Conservation (phyloP, 2,329 filamentous ascomycete species). For the Cercospora berteroae region DNA sequence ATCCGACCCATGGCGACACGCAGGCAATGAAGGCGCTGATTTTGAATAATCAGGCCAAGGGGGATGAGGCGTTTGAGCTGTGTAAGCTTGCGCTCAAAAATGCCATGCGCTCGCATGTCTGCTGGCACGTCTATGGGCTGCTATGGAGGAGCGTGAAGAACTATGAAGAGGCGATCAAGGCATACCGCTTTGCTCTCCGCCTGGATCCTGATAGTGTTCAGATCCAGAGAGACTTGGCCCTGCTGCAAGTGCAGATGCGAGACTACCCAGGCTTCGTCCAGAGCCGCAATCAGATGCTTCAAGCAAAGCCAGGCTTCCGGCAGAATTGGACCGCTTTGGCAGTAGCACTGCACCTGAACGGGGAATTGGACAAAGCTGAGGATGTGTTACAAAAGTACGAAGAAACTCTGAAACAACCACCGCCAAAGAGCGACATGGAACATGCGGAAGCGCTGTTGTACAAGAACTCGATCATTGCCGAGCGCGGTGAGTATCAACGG, state of each 20-base stretch:
- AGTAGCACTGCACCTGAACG: slow-evolving; percentile 86
- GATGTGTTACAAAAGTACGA: slow-evolving; percentile 89
- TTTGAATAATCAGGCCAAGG: slow-evolving; percentile 86
- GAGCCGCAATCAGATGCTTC: slow-evolving; percentile 83
- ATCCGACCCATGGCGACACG: slow-evolving; percentile 94
- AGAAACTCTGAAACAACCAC: slow-evolving; percentile 80
- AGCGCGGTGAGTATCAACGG: slow-evolving; percentile 76
- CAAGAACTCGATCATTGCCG: slow-evolving; percentile 91
- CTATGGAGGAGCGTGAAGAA: slow-evolving; percentile 94
- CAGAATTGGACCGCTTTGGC: slow-evolving; percentile 98
- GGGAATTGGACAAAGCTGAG: slow-evolving; percentile 81
- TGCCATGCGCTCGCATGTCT: slow-evolving; percentile 99
- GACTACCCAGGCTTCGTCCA: slow-evolving; percentile 92
- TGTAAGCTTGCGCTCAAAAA: slow-evolving; percentile 89
- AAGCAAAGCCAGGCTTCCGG: slow-evolving; percentile 74
- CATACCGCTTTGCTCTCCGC: slow-evolving; percentile 91
- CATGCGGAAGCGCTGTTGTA: slow-evolving; percentile 93
- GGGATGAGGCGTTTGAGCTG: slow-evolving; percentile 88
- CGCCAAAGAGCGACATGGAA: slow-evolving; percentile 77
- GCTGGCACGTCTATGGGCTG: slow-evolving; percentile 98
- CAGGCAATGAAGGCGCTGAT: slow-evolving; percentile 99
- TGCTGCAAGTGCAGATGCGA: slow-evolving; percentile 93
- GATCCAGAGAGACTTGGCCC: slow-evolving; percentile 89
- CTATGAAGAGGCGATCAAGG: slow-evolving; percentile 98
- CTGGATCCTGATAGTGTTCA: slow-evolving; percentile 92